phyloP scores from a whole-genome alignment of 192 early-diverging fungal species.

The Coemansia sp. region DNA sequence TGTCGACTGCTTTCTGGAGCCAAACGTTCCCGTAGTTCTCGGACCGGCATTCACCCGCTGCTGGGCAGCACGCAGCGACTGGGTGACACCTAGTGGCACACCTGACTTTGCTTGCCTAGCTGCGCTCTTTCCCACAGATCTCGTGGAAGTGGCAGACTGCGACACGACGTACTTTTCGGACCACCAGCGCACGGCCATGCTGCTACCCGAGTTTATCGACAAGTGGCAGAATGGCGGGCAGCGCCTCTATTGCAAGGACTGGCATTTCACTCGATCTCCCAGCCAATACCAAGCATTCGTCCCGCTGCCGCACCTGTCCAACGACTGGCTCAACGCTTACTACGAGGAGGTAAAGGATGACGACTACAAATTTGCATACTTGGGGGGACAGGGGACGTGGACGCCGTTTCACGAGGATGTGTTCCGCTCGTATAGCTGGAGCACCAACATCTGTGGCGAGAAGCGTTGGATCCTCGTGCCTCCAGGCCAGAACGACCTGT shows the following conservation, averaged over 20 bases:
- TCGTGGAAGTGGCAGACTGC: slow-evolving; percentile 64
- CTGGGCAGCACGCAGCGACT: slow-evolving; percentile 60
- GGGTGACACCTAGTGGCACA: slow-evolving; percentile 36
- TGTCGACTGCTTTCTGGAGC: slow-evolving; percentile 24
- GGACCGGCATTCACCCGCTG: slow-evolving; percentile 9
- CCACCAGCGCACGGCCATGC: slow-evolving; percentile 59
- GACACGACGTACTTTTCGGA: slow-evolving; percentile 59
- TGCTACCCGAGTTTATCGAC: slow-evolving; percentile 55
- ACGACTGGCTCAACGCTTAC: slow-evolving; percentile 73
- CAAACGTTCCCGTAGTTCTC: slow-evolving; percentile 33
- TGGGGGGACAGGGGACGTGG: slow-evolving; percentile 68
- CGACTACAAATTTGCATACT: slow-evolving; percentile 72
- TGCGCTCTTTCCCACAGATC: slow-evolving; percentile 13
- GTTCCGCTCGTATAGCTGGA: slow-evolving; percentile 76
- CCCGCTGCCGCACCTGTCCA: slow-evolving; percentile 20
- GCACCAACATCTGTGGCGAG: slow-evolving; percentile 67
- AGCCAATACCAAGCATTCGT: slow-evolving; percentile 6
- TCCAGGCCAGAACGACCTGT: slow-evolving; percentile 62
- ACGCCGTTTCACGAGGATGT: slow-evolving; percentile 77
- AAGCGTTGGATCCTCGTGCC: slow-evolving; percentile 70
- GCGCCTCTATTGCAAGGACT: slow-evolving; percentile 66
- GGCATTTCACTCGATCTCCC: slow-evolving; percentile 56
- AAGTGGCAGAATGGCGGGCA: slow-evolving; percentile 40
- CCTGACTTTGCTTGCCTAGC: slow-evolving; percentile 41
- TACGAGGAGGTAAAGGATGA: slow-evolving; percentile 54